phyloP scores from a whole-genome alignment of 169 alveolate genomes.

The Eimeria acervulina region DNA sequence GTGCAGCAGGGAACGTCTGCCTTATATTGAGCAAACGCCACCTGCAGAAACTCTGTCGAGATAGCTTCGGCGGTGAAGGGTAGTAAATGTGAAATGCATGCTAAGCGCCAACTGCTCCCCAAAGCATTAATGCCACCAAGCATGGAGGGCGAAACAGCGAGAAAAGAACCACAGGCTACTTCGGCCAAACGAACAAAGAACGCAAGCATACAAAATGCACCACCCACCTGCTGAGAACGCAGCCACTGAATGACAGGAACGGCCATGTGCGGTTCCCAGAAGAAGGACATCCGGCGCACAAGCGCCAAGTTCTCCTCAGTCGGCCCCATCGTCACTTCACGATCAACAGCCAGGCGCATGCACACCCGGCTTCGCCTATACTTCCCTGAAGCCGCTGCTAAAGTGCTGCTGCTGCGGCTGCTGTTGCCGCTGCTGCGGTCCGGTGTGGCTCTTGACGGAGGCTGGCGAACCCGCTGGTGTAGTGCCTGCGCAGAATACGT shows the following conservation, averaged over 20 bases:
- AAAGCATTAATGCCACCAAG: not conserved
- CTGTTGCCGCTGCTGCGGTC: conserved; percentile 10
- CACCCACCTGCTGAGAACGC: conserved; percentile 68
- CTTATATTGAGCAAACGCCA: not conserved
- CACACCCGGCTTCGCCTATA: conserved; percentile 55
- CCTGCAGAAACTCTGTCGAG: not conserved
- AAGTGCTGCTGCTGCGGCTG: conserved; percentile 13
- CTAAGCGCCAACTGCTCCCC: not conserved
- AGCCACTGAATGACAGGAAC: conserved; percentile 82
- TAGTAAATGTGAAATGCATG: not conserved
- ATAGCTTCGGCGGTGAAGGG: not conserved
- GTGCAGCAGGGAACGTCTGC: not conserved
- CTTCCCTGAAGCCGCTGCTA: not conserved
- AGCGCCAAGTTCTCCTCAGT: conserved; percentile 79
- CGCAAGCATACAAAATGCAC: not conserved
- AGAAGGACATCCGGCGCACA: conserved; percentile 81
- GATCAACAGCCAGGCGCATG: conserved; percentile 52
- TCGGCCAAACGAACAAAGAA: not conserved
- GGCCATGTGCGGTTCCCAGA: conserved; percentile 84
- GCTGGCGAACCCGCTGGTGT: not conserved
- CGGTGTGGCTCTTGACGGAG: not conserved
- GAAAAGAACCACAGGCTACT: not conserved
- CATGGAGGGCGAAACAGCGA: not conserved
- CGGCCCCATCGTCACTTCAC: conserved; percentile 74
- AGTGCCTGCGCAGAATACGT: not conserved